Evolutionary conservation across 2,329 filamentous ascomycete genomes (phyloP), one percentile per base, ranked within the genome.

Genomic region (Claviceps cyperi): DNA sequence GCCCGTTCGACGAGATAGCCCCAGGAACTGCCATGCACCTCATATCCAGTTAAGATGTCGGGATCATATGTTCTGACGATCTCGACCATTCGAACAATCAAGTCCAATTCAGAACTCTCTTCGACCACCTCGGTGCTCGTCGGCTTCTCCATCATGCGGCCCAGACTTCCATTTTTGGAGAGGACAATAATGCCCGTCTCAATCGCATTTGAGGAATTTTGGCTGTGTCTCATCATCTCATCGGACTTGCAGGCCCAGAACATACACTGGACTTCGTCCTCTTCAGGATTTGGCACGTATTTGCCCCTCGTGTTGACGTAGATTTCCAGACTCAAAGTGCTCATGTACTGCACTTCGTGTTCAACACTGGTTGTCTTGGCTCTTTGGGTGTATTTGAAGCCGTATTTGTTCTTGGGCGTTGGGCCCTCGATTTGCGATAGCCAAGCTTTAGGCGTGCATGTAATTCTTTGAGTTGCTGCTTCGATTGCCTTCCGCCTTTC

Each of bases 1-100:
- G 91, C 90, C 48, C 92, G 80, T 67, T 98, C 91, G 46, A 96
- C 91, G 38, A 98, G 66, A 64, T 94, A 98, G 1, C 94, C 92
- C 92, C 92, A 98, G 0, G 90, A 96, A 52, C 81, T 77, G 49
- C 89, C 87, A 60, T 96, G 89, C 0, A 97, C 89, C 65, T 98
- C 92, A 58, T 92, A 98, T 0, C 92, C 92, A 0, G 90, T 92
- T 41, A 98, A 71, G 28, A 98, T 86, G 60, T 98, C 92, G 0
- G 92, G 92, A 62, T 98, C 92, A 58, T 85, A 76, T 3, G 72
- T 71, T 38, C 89, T 80, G 19, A 98, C 91, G 58, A 95, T 82
- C 57, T 92, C 84, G 15, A 95, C 82, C 65, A 97, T 78, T n/a
- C 81, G 78, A 43, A 86, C 84, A 63, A 98, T 80, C 32, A 96